A percentile compares a stretch with the other conserved stretches of the same genome.
Evolutionary conservation across 78 protist species (phyloP).

Genomic region (Dictyostelium intermedium): DNA sequence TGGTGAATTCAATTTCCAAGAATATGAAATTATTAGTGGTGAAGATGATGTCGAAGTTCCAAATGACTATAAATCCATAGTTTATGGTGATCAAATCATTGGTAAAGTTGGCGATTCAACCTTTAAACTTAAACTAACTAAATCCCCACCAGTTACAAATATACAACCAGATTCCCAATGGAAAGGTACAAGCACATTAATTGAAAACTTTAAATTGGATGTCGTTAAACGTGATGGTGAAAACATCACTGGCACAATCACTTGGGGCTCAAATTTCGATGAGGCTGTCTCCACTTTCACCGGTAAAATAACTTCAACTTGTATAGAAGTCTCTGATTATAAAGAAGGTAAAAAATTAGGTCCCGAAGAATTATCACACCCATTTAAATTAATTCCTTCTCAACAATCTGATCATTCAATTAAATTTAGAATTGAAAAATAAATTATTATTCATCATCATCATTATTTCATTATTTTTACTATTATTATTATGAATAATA

Average conservation of each 20-base stretch:
- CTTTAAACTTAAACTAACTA: slow-evolving; percentile 36
- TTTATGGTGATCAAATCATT: background rate
- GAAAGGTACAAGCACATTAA: slow-evolving; percentile 30
- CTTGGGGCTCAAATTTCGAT: background rate
- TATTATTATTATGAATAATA: too few relatives aligned
- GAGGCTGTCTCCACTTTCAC: background rate
- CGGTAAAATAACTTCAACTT: background rate
- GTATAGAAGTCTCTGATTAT: background rate
- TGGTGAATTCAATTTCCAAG: slow-evolving; percentile 25
- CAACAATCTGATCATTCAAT: slow-evolving; percentile 1
- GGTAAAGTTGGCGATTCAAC: slow-evolving; percentile 23
- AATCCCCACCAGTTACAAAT: slow-evolving; percentile 45
- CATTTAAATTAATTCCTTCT: background rate
- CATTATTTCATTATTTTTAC: too few relatives aligned
- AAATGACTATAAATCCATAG: background rate
- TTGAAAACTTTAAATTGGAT: slow-evolving; percentile 17
- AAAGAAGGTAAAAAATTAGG: background rate
- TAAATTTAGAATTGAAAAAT: background rate
- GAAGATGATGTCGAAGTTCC: slow-evolving; percentile 64
- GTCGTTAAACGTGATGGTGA: background rate
- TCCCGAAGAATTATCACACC: slow-evolving; percentile 7
- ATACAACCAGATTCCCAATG: slow-evolving; percentile 17
- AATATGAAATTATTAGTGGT: slow-evolving; percentile 50
- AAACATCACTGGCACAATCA: background rate
- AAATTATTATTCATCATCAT: too few relatives aligned